Evolutionary conservation across 768 basidiomycete species (phyloP).

Genomic region (Boletus vinaceobasis): DNA sequence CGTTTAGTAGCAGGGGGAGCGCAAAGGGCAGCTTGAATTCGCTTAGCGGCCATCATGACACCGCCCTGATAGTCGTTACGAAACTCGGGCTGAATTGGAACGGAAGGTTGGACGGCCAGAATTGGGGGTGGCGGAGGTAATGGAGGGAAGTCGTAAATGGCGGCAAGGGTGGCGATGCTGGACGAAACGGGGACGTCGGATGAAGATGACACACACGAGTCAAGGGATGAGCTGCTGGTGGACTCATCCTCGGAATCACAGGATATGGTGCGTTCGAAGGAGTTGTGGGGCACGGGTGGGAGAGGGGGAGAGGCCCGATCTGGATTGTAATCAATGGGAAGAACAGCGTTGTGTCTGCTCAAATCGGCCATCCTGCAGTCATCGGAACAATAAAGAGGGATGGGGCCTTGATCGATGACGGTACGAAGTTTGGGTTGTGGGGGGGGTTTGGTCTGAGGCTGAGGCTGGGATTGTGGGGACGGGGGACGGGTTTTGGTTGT

Average conservation of each 20-base stretch:
- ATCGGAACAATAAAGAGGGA: slow-evolving; percentile 81
- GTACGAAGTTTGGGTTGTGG: slow-evolving; percentile 51
- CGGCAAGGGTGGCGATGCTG: slow-evolving; percentile 38
- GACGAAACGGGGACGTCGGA: slow-evolving; percentile 23
- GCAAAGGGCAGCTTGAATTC: slow-evolving; percentile 48
- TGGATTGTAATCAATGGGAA: slow-evolving; percentile 49
- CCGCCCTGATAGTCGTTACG: slow-evolving; percentile 51
- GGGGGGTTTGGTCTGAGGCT: slow-evolving; percentile 24
- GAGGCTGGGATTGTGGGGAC: slow-evolving; percentile 20
- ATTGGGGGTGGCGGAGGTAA: slow-evolving; percentile 52
- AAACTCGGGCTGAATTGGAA: slow-evolving; percentile 27
- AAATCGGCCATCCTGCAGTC: slow-evolving; percentile 65
- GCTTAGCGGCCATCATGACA: slow-evolving; percentile 66
- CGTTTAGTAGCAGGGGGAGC: slow-evolving; percentile 40
- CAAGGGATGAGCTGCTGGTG: slow-evolving; percentile 38
- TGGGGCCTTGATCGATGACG: slow-evolving; percentile 77
- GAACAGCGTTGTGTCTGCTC: slow-evolving; percentile 36
- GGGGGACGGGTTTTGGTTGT: slow-evolving; percentile 13
- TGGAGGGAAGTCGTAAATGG: slow-evolving; percentile 46
- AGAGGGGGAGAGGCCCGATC: slow-evolving; percentile 39
- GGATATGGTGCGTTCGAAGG: slow-evolving; percentile 24
- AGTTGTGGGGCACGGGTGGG: slow-evolving; percentile 41
- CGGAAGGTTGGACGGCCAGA: slow-evolving; percentile 19
- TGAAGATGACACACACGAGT: slow-evolving; percentile 28
- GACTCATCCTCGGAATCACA: slow-evolving; percentile 42